Evolutionary conservation across 352 stramenopile species (phyloP).

Genomic region (Pythium rhizo-oryzae): DNA sequence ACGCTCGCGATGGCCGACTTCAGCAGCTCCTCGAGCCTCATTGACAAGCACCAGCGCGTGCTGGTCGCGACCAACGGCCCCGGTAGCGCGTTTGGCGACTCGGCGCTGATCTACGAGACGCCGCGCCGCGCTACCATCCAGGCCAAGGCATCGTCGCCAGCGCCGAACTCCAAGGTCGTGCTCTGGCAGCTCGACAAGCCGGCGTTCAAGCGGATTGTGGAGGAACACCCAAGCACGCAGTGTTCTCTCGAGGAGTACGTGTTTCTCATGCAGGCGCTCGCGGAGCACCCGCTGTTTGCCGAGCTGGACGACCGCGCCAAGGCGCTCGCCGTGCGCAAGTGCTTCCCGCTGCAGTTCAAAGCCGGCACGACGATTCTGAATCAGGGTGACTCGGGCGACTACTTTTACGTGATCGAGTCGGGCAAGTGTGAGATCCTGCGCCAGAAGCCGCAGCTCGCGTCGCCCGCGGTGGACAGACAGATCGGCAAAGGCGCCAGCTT

Average conservation of each 20-base stretch:
- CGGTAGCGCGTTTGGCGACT: conserved; percentile 81
- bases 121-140: conserved; percentile 75
- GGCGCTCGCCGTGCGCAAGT: conserved; percentile 79
- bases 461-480: conserved; percentile 66
- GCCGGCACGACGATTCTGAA: conserved; percentile 67
- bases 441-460: conserved; percentile 53
- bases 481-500: conserved; percentile 86
- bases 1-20: conserved; percentile 76
- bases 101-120: conserved; percentile 84
- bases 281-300: conserved; percentile 77
- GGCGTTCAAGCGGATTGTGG: conserved; percentile 60
- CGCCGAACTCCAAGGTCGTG: conserved; percentile 37
- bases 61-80: conserved; percentile 81
- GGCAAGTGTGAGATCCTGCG: conserved; percentile 78
- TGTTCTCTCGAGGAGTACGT: conserved; percentile 75
- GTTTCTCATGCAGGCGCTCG: conserved; percentile 70
- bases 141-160: conserved; percentile 26
- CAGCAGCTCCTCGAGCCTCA: conserved; percentile 56
- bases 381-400: conserved; percentile 82
- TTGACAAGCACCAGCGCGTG: conserved; percentile 68
- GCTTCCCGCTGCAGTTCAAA: conserved; percentile 71
- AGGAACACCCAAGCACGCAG: conserved; percentile 65
- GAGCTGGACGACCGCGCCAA: conserved; percentile 78
- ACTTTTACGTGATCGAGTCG: conserved; percentile 86
- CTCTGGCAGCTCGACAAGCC: conserved; percentile 80